Conservation (phyloP, 495 filamentous ascomycete species). For the Trichocladium antarcticum region DNA sequence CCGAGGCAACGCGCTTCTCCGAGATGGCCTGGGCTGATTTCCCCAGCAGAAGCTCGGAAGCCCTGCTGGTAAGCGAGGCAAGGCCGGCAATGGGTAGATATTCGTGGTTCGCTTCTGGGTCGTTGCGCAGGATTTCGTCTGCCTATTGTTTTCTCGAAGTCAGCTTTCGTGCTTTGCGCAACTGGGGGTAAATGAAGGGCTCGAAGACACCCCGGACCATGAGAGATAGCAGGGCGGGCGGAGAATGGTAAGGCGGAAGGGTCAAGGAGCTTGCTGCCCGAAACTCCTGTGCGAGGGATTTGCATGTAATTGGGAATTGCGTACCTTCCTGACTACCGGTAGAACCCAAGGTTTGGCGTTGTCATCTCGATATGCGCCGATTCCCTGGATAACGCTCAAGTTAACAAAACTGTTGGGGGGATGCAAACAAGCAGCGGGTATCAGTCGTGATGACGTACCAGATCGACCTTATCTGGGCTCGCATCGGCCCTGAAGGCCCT, state of each 20-base stretch:
- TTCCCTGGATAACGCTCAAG: constrained; percentile 41
- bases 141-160: constrained; percentile 46
- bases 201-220: neutral
- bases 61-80: constrained; percentile 68
- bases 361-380: constrained; percentile 92
- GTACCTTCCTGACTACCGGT: constrained; percentile 90
- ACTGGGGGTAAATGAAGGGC: neutral
- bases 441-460: constrained; percentile 32
- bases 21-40: constrained; percentile 64
- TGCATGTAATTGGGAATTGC: too few relatives aligned
- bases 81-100: constrained; percentile 95
- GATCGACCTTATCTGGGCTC: constrained; percentile 80
- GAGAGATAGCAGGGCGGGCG: constrained; percentile 8
- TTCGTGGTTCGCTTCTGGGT: constrained; percentile 91
- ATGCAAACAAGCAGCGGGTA: neutral
- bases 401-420: constrained; percentile 3
- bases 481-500: constrained; percentile 76
- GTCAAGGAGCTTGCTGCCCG: too few relatives aligned
- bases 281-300: too few relatives aligned
- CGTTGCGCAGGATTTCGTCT: constrained; percentile 72
- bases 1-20: constrained; percentile 66
- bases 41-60: constrained; percentile 81
- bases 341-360: constrained; percentile 97
- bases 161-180: constrained; percentile 9
- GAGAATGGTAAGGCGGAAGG: neutral